A percentile compares a stretch with the other conserved stretches of the same genome.
Conservation (phyloP, 148 eudicot species). For the Beta vulgaris region DNA sequence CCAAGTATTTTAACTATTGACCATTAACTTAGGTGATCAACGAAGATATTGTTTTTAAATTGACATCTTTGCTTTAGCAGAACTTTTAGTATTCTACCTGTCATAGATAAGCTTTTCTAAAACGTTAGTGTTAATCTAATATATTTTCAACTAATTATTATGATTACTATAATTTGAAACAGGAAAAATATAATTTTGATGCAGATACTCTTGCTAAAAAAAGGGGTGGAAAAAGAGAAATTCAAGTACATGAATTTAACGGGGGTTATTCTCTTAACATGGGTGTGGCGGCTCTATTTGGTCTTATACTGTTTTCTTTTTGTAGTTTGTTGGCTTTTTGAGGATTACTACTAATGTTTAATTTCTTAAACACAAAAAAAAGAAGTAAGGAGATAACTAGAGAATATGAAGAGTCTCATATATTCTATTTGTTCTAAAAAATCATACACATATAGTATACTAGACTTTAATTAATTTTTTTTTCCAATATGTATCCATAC, state of each 20-base stretch:
- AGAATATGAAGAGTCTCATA: no score
- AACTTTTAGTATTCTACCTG: not conserved
- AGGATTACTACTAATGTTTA: not conserved
- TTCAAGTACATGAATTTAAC: not conserved
- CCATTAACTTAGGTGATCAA: constrained; percentile 1
- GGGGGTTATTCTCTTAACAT: not conserved
- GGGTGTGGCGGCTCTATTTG: not conserved
- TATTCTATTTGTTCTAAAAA: no score
- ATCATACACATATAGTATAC: no score
- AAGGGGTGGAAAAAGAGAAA: not conserved
- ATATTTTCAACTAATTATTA: not conserved
- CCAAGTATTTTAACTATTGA: not conserved
- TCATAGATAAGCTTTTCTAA: not conserved
- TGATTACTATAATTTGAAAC: not conserved
- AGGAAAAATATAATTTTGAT: not conserved
- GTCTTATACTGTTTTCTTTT: not conserved
- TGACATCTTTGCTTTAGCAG: constrained; percentile 7
- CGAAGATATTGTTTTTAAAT: not conserved
- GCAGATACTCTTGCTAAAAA: constrained; percentile 9
- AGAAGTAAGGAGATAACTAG: no score
- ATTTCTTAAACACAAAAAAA: not conserved
- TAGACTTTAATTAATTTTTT: no score
- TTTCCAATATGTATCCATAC: no score
- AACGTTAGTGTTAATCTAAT: not conserved
- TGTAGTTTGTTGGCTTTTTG: not conserved